These are phyloP conservation scores for Trichosporon coremiiforme DNA, from an alignment of 1,284 basidiomycete genomes.

Conservation along the genomic window DNA sequence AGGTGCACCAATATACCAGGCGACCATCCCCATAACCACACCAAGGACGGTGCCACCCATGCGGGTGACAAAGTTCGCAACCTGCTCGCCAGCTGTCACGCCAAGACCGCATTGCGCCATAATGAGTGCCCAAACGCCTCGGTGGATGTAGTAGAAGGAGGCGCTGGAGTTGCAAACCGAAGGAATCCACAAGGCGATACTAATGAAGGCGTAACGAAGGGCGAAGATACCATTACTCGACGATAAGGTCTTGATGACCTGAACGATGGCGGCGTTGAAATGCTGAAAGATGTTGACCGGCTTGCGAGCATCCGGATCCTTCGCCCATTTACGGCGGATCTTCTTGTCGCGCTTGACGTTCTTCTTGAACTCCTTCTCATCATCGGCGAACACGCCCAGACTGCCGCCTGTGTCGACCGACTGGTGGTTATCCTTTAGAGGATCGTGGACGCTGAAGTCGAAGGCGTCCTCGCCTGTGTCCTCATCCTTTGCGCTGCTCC, in stretches of 20 bases:
- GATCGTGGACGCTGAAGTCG: constrained; percentile 7
- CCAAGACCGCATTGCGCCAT: constrained; percentile 68
- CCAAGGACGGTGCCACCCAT: constrained; percentile 61
- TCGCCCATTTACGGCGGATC: not conserved
- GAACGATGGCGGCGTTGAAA: constrained; percentile 37
- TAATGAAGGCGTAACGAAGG: constrained; percentile 63
- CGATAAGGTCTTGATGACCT: constrained; percentile 36
- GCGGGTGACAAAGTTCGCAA: constrained; percentile 61
- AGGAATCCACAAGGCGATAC: constrained; percentile 64
- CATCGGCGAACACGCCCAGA: not conserved
- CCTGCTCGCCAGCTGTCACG: constrained; percentile 66
- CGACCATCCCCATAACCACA: constrained; percentile 61
- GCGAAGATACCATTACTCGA: constrained; percentile 58
- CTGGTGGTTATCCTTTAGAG: constrained; percentile 17
- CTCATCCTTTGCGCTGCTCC: constrained; percentile 43
- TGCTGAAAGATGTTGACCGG: constrained; percentile 47
- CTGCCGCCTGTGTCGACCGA: not conserved
- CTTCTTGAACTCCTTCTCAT: constrained; percentile 13
- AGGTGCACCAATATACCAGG: constrained; percentile 62
- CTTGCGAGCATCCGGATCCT: constrained; percentile 50
- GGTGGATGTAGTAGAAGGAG: constrained; percentile 55
- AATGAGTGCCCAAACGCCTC: constrained; percentile 65
- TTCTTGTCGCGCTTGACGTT: not conserved
- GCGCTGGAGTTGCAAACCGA: constrained; percentile 56
- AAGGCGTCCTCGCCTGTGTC: not conserved